Evolutionary conservation across 192 early-diverging fungal genomes (phyloP).

Genomic region (Backusella macrospora): DNA sequence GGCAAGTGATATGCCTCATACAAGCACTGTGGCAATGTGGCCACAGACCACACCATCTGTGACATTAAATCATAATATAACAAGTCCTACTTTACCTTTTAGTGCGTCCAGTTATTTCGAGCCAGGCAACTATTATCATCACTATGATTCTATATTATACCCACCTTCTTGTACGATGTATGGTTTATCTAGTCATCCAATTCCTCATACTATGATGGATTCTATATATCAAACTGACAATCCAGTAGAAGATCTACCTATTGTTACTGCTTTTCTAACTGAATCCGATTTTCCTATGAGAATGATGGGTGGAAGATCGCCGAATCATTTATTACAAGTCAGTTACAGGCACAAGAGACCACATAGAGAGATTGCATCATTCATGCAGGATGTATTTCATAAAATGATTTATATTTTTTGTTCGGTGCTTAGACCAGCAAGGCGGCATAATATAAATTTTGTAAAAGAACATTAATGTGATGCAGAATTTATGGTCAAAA

Average conservation of each 20-base stretch:
- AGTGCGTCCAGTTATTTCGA: background rate
- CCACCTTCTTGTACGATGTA: background rate
- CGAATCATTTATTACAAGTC: background rate
- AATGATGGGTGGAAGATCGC: background rate
- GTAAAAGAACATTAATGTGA: too few species aligned
- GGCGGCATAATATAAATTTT: background rate
- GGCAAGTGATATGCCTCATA: background rate
- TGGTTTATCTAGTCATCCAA: background rate
- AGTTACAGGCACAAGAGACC: background rate
- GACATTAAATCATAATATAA: background rate
- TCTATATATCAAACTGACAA: background rate
- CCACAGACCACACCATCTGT: background rate
- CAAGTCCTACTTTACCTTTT: background rate
- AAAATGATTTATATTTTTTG: slow-evolving; percentile 7
- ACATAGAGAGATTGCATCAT: background rate
- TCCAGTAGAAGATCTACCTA: background rate
- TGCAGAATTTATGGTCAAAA: background rate
- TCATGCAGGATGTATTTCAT: slow-evolving; percentile 1
- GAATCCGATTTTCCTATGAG: background rate
- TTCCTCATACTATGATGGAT: background rate
- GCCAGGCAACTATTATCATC: background rate
- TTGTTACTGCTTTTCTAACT: background rate
- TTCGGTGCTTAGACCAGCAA: background rate
- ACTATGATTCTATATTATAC: background rate
- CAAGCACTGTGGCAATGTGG: background rate